Evolutionary conservation across 2,329 filamentous ascomycete genomes (phyloP).

Genomic region (Ambrosiella cleistominuta): DNA sequence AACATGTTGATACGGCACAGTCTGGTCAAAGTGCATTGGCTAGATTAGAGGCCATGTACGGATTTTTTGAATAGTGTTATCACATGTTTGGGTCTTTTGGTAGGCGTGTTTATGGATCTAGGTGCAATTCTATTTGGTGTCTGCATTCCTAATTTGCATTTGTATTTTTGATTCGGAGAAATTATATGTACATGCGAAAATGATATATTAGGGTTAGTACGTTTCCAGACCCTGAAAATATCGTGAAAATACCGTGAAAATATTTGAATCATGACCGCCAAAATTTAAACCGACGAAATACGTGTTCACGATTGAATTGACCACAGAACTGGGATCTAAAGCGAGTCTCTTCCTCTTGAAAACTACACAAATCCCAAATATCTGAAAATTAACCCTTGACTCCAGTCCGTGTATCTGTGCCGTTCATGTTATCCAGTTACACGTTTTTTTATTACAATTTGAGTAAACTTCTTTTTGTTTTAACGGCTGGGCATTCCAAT

Average conservation of each 20-base stretch:
- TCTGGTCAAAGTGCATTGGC: not conserved
- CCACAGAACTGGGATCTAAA: slow-evolving; percentile 6
- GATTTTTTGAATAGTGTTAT: too few relatives aligned
- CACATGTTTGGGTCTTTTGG: too few relatives aligned
- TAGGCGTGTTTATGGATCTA: too few relatives aligned
- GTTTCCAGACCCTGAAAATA: not conserved
- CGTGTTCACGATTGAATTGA: not conserved
- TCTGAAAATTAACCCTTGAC: slow-evolving; percentile 8
- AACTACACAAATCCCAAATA: slow-evolving; percentile 2
- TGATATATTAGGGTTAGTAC: not conserved
- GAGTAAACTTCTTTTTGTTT: slow-evolving; percentile 7
- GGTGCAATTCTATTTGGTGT: not conserved
- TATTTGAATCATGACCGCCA: not conserved
- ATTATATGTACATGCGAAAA: too few relatives aligned
- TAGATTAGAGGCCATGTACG: not conserved
- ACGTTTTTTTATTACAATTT: slow-evolving; percentile 9
- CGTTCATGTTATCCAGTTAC: slow-evolving; percentile 5
- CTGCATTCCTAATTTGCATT: not conserved
- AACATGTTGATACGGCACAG: not conserved
- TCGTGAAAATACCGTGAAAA: not conserved
- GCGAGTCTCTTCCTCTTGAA: slow-evolving; percentile 5
- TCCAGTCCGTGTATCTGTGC: slow-evolving; percentile 6
- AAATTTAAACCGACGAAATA: not conserved
- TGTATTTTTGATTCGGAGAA: not conserved
- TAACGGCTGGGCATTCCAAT: not conserved